Conservation (phyloP, 192 early-diverging fungal genomes). For the Mortierella antarctica region DNA sequence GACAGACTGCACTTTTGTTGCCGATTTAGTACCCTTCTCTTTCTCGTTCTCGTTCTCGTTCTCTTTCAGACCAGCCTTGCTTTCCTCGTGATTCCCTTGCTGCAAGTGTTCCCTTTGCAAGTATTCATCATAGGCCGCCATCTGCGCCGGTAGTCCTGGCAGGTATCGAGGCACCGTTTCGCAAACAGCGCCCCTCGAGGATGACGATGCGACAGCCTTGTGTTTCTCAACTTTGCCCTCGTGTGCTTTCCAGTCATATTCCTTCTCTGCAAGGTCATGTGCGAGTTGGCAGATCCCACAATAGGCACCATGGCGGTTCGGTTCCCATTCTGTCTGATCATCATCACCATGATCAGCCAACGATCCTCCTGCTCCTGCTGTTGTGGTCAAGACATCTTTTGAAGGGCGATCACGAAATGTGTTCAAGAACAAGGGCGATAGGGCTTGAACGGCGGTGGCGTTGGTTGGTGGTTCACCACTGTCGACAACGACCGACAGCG, state of each 20-base stretch:
- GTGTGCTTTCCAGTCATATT: constrained; percentile 8
- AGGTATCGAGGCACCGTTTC: constrained; percentile 15
- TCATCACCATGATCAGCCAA: neutral
- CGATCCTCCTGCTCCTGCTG: neutral
- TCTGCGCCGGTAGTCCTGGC: constrained; percentile 19
- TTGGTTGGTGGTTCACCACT: too few species aligned
- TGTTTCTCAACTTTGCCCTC: neutral
- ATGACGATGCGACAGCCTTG: too few species aligned
- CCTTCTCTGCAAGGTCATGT: constrained; percentile 2
- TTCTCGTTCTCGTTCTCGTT: too few species aligned
- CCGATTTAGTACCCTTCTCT: too few species aligned
- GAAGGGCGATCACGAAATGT: neutral
- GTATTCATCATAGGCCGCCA: constrained; percentile 21
- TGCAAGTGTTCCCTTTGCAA: neutral
- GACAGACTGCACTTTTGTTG: neutral
- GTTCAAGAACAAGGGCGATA: constrained; percentile 1
- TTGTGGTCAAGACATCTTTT: neutral
- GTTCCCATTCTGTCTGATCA: neutral
- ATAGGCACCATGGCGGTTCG: constrained; percentile 10
- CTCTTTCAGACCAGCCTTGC: neutral
- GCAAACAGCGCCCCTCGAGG: too few species aligned
- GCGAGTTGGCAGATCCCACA: constrained; percentile 31
- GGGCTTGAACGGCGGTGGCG: too few species aligned
- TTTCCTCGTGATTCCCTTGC: neutral
- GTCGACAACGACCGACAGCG: too few species aligned